phyloP scores from a whole-genome alignment of 148 eudicot genomes.

The Vaccinium myrtillus region DNA sequence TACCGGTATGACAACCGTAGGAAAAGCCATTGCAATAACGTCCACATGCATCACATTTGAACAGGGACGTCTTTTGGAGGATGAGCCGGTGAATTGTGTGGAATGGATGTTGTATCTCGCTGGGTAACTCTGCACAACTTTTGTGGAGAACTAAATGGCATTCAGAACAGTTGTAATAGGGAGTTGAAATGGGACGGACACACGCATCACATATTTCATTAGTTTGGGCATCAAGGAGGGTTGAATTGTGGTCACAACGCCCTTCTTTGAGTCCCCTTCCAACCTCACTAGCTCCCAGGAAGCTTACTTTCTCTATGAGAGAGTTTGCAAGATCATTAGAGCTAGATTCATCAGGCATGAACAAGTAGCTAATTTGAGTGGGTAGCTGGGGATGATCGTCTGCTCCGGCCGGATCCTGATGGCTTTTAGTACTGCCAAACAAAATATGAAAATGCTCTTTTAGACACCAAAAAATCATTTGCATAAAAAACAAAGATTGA shows the following conservation, averaged over 20 bases:
- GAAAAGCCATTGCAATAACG: neutral
- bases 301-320: neutral
- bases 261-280: neutral
- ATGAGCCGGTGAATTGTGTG: neutral
- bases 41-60: neutral
- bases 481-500: too few species aligned
- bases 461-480: too few species aligned
- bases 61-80: neutral
- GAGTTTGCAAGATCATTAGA: neutral
- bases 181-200: neutral
- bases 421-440: too few species aligned
- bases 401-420: too few species aligned
- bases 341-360: neutral
- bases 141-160: neutral
- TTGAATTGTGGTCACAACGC: too few species aligned
- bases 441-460: too few species aligned
- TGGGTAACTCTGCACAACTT: slow-evolving; percentile 7
- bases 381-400: too few species aligned
- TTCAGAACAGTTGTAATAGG: neutral
- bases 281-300: neutral
- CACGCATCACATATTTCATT: too few species aligned
- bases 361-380: too few species aligned
- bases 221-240: too few species aligned
- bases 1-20: neutral
- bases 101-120: neutral